A percentile compares a stretch with the other conserved stretches of the same genome.
Conservation (phyloP, 352 stramenopile genomes). For the Globisporangium irregulare region DNA sequence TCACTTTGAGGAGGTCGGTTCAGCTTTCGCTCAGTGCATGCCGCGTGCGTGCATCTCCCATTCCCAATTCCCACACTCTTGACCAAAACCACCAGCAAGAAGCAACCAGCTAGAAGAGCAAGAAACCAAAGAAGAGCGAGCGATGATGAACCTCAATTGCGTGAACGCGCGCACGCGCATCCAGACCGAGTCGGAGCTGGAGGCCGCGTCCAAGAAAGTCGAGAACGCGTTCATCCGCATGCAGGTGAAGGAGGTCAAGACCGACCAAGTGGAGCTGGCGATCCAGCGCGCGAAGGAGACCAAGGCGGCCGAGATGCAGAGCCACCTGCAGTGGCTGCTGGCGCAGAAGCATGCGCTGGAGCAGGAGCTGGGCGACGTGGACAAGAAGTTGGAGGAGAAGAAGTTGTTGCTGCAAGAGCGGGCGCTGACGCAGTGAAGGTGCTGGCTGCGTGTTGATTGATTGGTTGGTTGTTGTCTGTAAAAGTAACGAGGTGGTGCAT, state of each 20-base stretch:
- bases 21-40: slow-evolving; percentile 5
- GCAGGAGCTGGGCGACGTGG: slow-evolving; percentile 36
- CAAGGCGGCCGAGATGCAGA: slow-evolving; percentile 43
- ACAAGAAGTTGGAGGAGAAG: slow-evolving; percentile 55
- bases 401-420: slow-evolving; percentile 53
- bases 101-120: background rate
- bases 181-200: slow-evolving; percentile 61
- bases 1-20: slow-evolving; percentile 15
- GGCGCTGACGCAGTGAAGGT: background rate
- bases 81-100: slow-evolving; percentile 1
- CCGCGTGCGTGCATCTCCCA: background rate
- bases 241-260: slow-evolving; percentile 53
- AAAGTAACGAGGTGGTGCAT: background rate
- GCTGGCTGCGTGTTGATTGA: background rate
- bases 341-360: slow-evolving; percentile 48
- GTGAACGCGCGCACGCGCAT: slow-evolving; percentile 48
- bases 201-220: slow-evolving; percentile 62
- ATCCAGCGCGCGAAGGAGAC: slow-evolving; percentile 35
- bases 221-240: slow-evolving; percentile 55
- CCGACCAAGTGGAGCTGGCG: slow-evolving; percentile 30
- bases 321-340: slow-evolving; percentile 56
- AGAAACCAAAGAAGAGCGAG: background rate
- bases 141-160: slow-evolving; percentile 66
- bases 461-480: background rate
- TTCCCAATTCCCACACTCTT: background rate